Evolutionary conservation across 352 stramenopile genomes (phyloP).

Genomic region (Phytophthora pistaciae): DNA sequence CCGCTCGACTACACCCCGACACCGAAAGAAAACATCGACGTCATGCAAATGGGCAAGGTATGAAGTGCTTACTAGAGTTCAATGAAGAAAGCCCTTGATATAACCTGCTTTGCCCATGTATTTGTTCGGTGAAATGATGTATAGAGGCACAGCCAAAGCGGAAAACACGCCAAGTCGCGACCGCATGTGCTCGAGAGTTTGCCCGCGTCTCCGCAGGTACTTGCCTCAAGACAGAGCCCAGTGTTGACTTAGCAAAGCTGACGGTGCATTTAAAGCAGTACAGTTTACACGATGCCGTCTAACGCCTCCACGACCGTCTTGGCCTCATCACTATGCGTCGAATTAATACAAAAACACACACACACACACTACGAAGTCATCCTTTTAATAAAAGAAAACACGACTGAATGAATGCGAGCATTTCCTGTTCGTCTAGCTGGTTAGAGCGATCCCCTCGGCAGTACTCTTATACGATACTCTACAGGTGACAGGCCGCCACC

Average conservation of each 20-base stretch:
- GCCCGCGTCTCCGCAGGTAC: slow-evolving; percentile 47
- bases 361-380: too few species aligned
- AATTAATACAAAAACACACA: too few species aligned
- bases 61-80: background rate
- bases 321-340: too few species aligned
- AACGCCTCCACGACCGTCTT: background rate
- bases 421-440: too few species aligned
- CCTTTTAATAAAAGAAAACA: too few species aligned
- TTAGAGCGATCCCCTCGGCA: too few species aligned
- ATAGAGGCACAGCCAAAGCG: slow-evolving; percentile 45
- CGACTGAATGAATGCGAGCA: too few species aligned
- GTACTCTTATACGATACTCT: too few species aligned
- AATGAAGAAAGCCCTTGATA: background rate
- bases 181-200: slow-evolving; percentile 73
- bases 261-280: slow-evolving; percentile 8
- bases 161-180: slow-evolving; percentile 63
- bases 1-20: slow-evolving; percentile 75
- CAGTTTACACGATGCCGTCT: slow-evolving; percentile 13
- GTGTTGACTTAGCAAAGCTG: slow-evolving; percentile 3
- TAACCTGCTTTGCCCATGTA: background rate
- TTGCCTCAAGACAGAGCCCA: slow-evolving; percentile 6
- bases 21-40: slow-evolving; percentile 61
- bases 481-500: too few species aligned
- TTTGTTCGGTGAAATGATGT: slow-evolving; percentile 4
- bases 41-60: slow-evolving; percentile 69